Evolutionary conservation across 306 rosid species (phyloP), one percentile per base, ranked within the genome.

Genomic region (Crotalaria pallida): DNA sequence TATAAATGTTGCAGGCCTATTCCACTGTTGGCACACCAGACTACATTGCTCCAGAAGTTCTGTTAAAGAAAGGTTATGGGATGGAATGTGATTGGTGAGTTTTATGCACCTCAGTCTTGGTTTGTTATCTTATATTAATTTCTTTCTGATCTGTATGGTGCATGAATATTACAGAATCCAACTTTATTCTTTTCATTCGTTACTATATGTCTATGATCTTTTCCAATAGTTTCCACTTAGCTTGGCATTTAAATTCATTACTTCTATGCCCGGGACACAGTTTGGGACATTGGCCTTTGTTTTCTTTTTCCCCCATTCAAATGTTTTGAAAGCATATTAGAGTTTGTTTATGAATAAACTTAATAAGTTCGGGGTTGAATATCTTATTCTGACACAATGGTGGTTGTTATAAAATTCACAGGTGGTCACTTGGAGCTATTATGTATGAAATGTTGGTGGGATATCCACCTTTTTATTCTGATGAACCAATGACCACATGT

Each of bases 391-490:
- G 72, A 73, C 21, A 26, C 29, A 48, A 53, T 50, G 16, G 44
- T 76, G 69, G 69, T 36, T 69, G 53, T 77, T 72, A 27, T 59
- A 10, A 48, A 70, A 78, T 48, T 67, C 44, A 24, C 84, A 91
- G 99, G 99, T 95, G 99, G 99, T 95, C 99, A 47, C 97, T 95
- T 71, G 99, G 99, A 72, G 99, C 99, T 73, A 95, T 95, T 62
- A 95, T 91, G 99, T 95, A 81, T 78, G 99, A 95, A 87, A 95
- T 95, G 99, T 79, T 95, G 24, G 97, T 95, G 49, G 99, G 99
- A 11, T 95, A 86, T 66, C 99, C 99, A 2, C 99, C 99, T 27
- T 95, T 95, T 80, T 95, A 91, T 87, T 95, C 99, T 26, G 99
- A 95, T 79, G 99, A 95, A 80, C 96, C 99, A 43, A 87, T 95